Conservation (phyloP, 2,329 filamentous ascomycete genomes). For the Xylaria sp. region DNA sequence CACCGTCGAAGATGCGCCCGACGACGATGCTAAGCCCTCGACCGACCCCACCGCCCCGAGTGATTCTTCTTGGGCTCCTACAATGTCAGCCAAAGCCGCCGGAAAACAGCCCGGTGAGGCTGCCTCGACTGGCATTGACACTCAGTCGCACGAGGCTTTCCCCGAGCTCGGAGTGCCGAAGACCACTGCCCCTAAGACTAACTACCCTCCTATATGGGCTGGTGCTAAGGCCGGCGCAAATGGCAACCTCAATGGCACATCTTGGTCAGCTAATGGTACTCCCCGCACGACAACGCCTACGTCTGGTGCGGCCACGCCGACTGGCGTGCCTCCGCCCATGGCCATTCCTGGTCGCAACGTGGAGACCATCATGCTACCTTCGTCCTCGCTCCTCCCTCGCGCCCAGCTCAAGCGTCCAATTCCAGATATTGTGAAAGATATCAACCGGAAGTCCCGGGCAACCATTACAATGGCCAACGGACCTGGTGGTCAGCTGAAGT, state of each 20-base stretch:
- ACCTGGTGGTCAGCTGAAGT: slow-evolving; percentile 75
- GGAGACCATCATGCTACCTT: slow-evolving; percentile 75
- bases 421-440: slow-evolving; percentile 83
- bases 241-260: slow-evolving; percentile 58
- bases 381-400: slow-evolving; percentile 77
- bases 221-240: slow-evolving; percentile 65
- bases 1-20: slow-evolving; percentile 79
- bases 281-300: slow-evolving; percentile 68
- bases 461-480: slow-evolving; percentile 78
- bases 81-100: slow-evolving; percentile 66
- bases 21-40: slow-evolving; percentile 75
- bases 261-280: slow-evolving; percentile 57
- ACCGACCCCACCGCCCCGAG: slow-evolving; percentile 50
- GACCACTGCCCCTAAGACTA: slow-evolving; percentile 64
- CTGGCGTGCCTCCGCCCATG: slow-evolving; percentile 60
- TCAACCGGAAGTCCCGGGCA: slow-evolving; percentile 90
- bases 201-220: slow-evolving; percentile 77
- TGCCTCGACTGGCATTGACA: slow-evolving; percentile 66
- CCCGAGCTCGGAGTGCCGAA: slow-evolving; percentile 80
- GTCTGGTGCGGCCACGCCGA: slow-evolving; percentile 61
- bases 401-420: slow-evolving; percentile 84
- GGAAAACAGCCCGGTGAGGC: slow-evolving; percentile 73
- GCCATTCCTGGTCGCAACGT: slow-evolving; percentile 82
- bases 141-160: slow-evolving; percentile 88
- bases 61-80: slow-evolving; percentile 53